Evolutionary conservation across 371 early-diverging fungal genomes (phyloP), one percentile per base, ranked within the genome.

Genomic region (Actinomucor elegans): DNA sequence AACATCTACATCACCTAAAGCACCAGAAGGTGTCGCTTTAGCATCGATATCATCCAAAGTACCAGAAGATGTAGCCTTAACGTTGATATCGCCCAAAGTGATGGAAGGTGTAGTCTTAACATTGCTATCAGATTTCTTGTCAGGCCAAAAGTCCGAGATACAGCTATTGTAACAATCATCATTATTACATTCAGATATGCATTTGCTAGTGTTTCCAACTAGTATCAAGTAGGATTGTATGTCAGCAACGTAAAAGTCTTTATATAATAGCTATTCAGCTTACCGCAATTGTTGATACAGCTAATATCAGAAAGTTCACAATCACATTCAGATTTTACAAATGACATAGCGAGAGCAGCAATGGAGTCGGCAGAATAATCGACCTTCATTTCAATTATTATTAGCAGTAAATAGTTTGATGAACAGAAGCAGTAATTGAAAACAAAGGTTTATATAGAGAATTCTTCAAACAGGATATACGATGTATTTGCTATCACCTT

Each of bases 101-200:
- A 15, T 46, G 46, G 27, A 34, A 18, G 31, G 12, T 15, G 26
- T 20, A 9, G 17, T 29, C 0, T 26, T 18, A 9, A 36, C 44
- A 29, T 14, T 17, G 31, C 46, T 26, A 32, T 55, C 41, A 24
- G 33, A 40, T n/a, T n/a, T n/a, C n/a, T n/a, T n/a, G n/a, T 61
- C 64, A 6, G 73, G 73, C 73, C 73, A 73, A 38, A 69, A 55
- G 23, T 66, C 41, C 18, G 50, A 40, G 20, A 73, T 66, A 44
- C 73, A 73, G 6, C 48, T 36, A 7, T 56, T 52, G 36, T 66
- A 73, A 42, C 73, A 73, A 26, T 38, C 54, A 24, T 59, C 52
- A 14, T 48, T 55, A 20, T 24, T 10, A 24, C 73, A 73, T 4
- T 31, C 28, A 17, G 48, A 28, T 18, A 73, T 42, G 42, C 73